Evolutionary conservation across 1,284 basidiomycete genomes (phyloP).

Genomic region (Gomphus bonarii): DNA sequence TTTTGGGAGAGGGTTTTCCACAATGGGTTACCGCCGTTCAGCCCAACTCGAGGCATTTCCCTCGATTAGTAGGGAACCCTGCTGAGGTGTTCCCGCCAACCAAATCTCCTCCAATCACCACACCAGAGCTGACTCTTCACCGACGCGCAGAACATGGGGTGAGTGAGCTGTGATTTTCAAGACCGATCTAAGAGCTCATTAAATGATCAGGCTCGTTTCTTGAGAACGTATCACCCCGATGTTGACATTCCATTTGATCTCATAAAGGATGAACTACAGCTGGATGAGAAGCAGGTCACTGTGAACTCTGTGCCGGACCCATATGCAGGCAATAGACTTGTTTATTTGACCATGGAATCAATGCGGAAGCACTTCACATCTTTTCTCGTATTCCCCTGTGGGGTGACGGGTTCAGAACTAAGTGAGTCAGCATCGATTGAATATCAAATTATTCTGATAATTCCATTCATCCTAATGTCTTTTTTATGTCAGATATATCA

Average conservation of each 20-base stretch:
- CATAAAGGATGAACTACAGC: slow-evolving; percentile 41
- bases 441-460: neutral
- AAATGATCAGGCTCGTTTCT: slow-evolving; percentile 45
- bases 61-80: slow-evolving; percentile 21
- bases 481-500: slow-evolving; percentile 37
- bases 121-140: slow-evolving; percentile 24
- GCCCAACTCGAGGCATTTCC: slow-evolving; percentile 1
- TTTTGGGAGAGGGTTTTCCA: slow-evolving; percentile 30
- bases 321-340: slow-evolving; percentile 41
- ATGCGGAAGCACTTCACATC: slow-evolving; percentile 20
- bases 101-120: slow-evolving; percentile 25
- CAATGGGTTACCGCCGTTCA: slow-evolving; percentile 40
- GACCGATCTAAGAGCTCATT: neutral
- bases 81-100: slow-evolving; percentile 28
- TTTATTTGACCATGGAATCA: slow-evolving; percentile 24
- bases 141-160: slow-evolving; percentile 56
- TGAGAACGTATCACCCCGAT: slow-evolving; percentile 59
- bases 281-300: slow-evolving; percentile 29
- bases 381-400: slow-evolving; percentile 50
- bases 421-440: slow-evolving; percentile 34
- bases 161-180: slow-evolving; percentile 15
- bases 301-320: slow-evolving; percentile 40
- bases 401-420: slow-evolving; percentile 43
- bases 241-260: slow-evolving; percentile 57
- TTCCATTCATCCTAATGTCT: neutral